Evolutionary conservation across 2,329 filamentous ascomycete genomes (phyloP), one percentile per base, ranked within the genome.

Genomic region (Epichloe gansuensis): DNA sequence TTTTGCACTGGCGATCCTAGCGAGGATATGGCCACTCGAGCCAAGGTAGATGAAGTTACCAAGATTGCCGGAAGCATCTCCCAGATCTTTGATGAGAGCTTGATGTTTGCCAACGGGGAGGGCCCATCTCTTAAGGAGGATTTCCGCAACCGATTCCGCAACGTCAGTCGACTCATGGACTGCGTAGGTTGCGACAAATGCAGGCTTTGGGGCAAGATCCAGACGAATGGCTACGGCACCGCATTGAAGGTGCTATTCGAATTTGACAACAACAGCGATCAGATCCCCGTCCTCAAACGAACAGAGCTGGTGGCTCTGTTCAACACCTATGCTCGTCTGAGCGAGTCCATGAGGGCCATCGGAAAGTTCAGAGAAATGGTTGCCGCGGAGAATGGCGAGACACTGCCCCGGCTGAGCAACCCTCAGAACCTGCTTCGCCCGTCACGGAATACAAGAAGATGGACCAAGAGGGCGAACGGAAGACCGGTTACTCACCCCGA

Each of bases 181-280:
- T 98, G 93, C 61, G 91, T 97, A 21, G 93, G 93, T 45, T 98
- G 93, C 69, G 93, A 98, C 72, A 98, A 98, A 73, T 98, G 93
- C 71, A 83, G 93, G 8, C 82, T 98, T 2, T 98, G 93, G 93
- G 93, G 93, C 48, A 98, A 98, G 71, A 72, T 98, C 39, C 93
- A 98, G 71, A 95, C 90, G 0, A 87, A 88, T 12, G 93, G 93
- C 2, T 97, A 96, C 65, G 93, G 93, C 48, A 89, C 93, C 0
- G 93, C 93, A 0, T 74, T 98, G 57, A 98, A 98, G 71, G 85
- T 98, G 4, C 77, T 98, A 1, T 98, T 98, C 62, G 93, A 98
- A 68, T 93, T 90, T 57, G 90, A 95, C 60, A 78, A 80, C 62
- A 75, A 78, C 59, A 76, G 72, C 59, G 77, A 84, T 57, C 78